A percentile compares a stretch with the other conserved stretches of the same genome.
Conservation (phyloP, 179 eudicot genomes). For the Beta macrorhiza region DNA sequence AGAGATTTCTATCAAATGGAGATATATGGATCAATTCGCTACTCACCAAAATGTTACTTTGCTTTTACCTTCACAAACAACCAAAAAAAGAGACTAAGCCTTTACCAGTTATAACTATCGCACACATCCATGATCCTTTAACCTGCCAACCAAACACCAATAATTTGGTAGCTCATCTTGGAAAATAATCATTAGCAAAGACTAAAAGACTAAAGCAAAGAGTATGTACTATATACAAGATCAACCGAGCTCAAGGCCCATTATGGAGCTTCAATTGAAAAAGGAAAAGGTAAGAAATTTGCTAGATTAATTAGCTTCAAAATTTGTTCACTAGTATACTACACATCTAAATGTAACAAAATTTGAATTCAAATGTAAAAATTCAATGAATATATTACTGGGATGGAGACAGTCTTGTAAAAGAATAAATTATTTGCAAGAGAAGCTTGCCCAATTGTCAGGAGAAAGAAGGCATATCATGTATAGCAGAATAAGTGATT, state of each 20-base stretch:
- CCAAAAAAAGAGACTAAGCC: background rate
- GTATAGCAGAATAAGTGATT: background rate
- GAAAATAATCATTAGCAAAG: background rate
- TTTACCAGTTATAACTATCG: background rate
- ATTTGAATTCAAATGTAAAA: background rate
- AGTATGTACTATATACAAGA: background rate
- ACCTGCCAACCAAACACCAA: background rate
- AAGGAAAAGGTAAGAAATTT: background rate
- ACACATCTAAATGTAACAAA: background rate
- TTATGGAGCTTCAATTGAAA: background rate
- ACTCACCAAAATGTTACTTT: background rate
- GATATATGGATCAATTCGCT: background rate
- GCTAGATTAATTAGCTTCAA: background rate
- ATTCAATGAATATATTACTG: background rate
- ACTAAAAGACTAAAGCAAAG: background rate
- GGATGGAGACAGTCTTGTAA: background rate
- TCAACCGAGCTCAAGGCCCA: background rate
- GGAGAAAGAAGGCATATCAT: background rate
- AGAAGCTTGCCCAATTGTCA: background rate
- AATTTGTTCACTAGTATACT: background rate
- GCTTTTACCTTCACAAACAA: background rate
- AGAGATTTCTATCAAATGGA: background rate
- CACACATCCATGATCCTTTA: background rate
- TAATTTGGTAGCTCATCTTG: background rate
- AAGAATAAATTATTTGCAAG: background rate